These are phyloP conservation scores for Mollisia scopiformis DNA, from an alignment of 2,329 filamentous ascomycete genomes.

Conservation along the genomic window DNA sequence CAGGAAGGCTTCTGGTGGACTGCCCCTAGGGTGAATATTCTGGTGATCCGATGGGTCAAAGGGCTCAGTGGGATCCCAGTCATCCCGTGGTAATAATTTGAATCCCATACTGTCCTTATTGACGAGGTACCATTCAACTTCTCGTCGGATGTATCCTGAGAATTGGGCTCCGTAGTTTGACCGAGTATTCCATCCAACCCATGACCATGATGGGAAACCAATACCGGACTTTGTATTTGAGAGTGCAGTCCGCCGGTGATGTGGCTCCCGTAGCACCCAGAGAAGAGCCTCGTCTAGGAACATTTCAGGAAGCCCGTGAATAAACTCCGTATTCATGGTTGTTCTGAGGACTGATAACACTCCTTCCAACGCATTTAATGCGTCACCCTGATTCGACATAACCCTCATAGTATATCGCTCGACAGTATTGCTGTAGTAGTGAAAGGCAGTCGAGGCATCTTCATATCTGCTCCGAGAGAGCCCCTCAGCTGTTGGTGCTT, in stretches of 20 bases:
- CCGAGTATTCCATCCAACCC: not conserved
- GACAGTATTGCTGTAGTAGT: not conserved
- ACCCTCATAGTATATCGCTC: not conserved
- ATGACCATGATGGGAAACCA: not conserved
- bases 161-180: not conserved
- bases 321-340: not conserved
- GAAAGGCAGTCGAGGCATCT: not conserved
- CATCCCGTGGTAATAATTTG: not conserved
- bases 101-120: not conserved
- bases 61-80: not conserved
- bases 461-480: not conserved
- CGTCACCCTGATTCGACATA: not conserved
- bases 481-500: not conserved
- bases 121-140: not conserved
- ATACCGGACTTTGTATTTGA: not conserved
- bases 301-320: not conserved
- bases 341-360: not conserved
- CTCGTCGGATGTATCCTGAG: not conserved
- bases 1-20: not conserved
- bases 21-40: not conserved
- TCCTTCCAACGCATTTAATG: not conserved
- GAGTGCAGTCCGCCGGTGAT: not conserved
- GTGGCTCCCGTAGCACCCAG: not conserved
- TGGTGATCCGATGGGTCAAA: not conserved
- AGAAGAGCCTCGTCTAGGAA: not conserved